These are phyloP conservation scores for Rossbeevera mucosa DNA, from an alignment of 768 basidiomycete genomes.

Conservation along the genomic window DNA sequence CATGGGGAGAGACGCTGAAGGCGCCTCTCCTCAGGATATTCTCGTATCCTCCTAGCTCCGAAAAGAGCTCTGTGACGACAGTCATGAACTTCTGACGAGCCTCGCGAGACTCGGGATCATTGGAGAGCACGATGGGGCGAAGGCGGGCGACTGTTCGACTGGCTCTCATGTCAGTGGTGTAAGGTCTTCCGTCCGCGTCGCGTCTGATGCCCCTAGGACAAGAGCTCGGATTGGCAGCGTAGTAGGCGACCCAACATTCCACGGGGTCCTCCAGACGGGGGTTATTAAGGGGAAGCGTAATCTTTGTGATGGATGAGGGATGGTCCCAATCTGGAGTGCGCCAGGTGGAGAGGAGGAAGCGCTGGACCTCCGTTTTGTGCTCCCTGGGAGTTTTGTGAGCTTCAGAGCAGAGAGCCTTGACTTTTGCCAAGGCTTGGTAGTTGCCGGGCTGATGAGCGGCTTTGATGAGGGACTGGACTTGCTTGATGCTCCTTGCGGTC, in stretches of 20 bases:
- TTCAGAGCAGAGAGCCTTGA: constrained; percentile 43
- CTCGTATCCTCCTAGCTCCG: constrained; percentile 37
- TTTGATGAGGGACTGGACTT: constrained; percentile 40
- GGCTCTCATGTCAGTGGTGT: constrained; percentile 41
- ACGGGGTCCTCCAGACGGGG: constrained; percentile 45
- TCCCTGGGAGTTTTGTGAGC: constrained; percentile 43
- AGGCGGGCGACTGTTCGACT: constrained; percentile 48
- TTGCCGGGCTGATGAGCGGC: constrained; percentile 42
- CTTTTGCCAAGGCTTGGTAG: constrained; percentile 36
- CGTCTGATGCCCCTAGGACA: constrained; percentile 47
- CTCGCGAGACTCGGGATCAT: constrained; percentile 31
- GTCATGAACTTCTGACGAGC: constrained; percentile 39
- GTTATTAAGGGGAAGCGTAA: constrained; percentile 32
- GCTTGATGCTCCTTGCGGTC: constrained; percentile 35
- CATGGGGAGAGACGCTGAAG: constrained; percentile 33
- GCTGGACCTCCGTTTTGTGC: constrained; percentile 42
- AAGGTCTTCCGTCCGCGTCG: constrained; percentile 34
- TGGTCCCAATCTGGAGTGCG: constrained; percentile 38
- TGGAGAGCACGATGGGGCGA: constrained; percentile 34
- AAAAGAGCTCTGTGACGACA: constrained; percentile 38
- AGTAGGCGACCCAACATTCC: constrained; percentile 44
- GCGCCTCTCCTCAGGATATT: constrained; percentile 33
- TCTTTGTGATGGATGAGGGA: constrained; percentile 16
- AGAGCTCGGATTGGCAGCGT: constrained; percentile 39
- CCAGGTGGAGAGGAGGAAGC: constrained; percentile 41